Percentiles rank a stretch among this genome's conserved stretches.
Conservation (phyloP, 1,139 yeast genomes). For the Blastobotrys petasosporus region DNA sequence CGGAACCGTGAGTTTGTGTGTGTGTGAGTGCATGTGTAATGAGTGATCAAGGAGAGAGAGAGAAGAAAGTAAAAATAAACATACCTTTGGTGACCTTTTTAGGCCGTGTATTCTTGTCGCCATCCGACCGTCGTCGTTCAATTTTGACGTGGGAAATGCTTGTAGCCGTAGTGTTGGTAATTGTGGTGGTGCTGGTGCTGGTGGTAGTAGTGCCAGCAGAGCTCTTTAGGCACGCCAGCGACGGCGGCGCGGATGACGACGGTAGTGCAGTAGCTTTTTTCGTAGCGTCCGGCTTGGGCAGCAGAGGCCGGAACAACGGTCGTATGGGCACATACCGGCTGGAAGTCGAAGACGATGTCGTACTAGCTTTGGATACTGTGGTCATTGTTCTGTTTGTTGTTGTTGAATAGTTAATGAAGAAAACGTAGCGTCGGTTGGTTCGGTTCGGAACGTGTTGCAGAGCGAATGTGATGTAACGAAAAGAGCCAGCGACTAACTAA, state of each 20-base stretch:
- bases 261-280: not conserved
- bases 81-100: conserved; percentile 3
- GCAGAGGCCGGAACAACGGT: conserved; percentile 34
- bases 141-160: not conserved
- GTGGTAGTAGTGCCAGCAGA: not conserved
- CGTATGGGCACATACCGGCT: conserved; percentile 31
- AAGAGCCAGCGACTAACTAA: not conserved
- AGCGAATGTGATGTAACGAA: not conserved
- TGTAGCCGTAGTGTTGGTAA: not conserved
- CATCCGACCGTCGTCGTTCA: conserved; percentile 9
- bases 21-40: too few species aligned
- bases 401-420: not conserved
- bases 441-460: too few species aligned
- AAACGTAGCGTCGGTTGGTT: too few species aligned
- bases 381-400: conserved; percentile 1
- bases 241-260: conserved; percentile 3
- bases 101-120: conserved; percentile 1
- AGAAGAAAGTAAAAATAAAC: not conserved
- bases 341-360: conserved; percentile 6
- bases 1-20: too few species aligned
- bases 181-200: not conserved
- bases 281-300: conserved; percentile 30
- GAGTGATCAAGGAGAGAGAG: too few species aligned
- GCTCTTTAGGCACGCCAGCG: not conserved
- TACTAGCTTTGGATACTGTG: not conserved